Percentiles rank a stretch among this genome's conserved stretches.
Conservation (phyloP, 139 green algal genomes). For the Pycnococcus provasolii region DNA sequence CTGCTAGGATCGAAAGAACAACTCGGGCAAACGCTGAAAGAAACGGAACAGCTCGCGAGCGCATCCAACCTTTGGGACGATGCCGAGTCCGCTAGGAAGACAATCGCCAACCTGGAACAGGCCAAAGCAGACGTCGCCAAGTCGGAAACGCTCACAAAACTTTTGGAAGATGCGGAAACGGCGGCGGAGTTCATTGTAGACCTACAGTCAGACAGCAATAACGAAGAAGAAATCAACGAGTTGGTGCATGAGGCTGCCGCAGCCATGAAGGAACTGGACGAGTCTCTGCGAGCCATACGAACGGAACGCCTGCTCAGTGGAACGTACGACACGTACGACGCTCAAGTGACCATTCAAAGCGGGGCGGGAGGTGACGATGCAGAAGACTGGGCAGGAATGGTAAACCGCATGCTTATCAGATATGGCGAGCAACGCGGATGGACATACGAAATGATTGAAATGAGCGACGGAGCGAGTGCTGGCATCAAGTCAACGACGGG, state of each 20-base stretch:
- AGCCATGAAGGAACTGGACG: constrained; percentile 14
- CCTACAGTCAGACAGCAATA: neutral
- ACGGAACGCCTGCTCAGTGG: constrained; percentile 27
- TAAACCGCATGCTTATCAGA: constrained; percentile 83
- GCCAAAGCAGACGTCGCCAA: too few species aligned
- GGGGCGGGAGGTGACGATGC: constrained; percentile 64
- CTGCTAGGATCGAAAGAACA: too few species aligned
- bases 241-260: constrained; percentile 8
- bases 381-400: constrained; percentile 85
- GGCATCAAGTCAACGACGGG: constrained; percentile 44
- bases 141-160: too few species aligned
- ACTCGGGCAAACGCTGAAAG: too few species aligned
- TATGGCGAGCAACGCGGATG: constrained; percentile 58
- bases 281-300: constrained; percentile 8
- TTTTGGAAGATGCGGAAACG: too few species aligned
- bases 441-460: too few species aligned
- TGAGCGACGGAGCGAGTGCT: constrained; percentile 13
- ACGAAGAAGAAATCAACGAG: constrained; percentile 30
- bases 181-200: too few species aligned
- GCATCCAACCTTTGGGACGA: too few species aligned
- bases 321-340: constrained; percentile 19
- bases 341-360: constrained; percentile 25
- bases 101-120: too few species aligned
- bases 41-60: too few species aligned
- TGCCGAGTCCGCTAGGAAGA: too few species aligned